Evolutionary conservation across 495 filamentous ascomycete genomes (phyloP).

Genomic region (Talaromyces trachyspermus): DNA sequence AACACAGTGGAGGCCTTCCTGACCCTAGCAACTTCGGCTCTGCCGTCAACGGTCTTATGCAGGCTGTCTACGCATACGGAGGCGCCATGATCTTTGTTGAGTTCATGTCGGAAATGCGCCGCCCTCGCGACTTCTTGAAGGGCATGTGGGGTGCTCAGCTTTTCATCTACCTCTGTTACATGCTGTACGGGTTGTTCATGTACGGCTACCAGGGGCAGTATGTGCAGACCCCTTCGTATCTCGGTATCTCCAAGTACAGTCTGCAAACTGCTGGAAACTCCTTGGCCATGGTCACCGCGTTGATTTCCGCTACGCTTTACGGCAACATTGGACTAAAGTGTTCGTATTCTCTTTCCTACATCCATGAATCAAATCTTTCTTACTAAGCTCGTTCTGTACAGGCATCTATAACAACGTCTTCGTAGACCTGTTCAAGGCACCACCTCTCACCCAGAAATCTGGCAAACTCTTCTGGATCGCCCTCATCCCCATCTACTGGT

Average conservation of each 20-base stretch:
- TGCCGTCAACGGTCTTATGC: conserved; percentile 49
- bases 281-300: conserved; percentile 40
- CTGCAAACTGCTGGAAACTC: conserved; percentile 52
- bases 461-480: conserved; percentile 47
- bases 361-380: no score
- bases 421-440: conserved; percentile 41
- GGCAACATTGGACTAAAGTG: conserved; percentile 55
- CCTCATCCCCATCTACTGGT: conserved; percentile 51
- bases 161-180: conserved; percentile 47
- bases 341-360: no score
- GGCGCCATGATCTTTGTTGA: conserved; percentile 56
- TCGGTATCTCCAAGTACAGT: conserved; percentile 42
- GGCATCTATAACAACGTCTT: conserved; percentile 42
- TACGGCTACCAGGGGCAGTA: conserved; percentile 56
- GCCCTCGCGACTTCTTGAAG: conserved; percentile 55
- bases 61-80: conserved; percentile 56
- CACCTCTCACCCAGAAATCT: conserved; percentile 36
- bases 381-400: no score
- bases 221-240: conserved; percentile 39
- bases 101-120: conserved; percentile 61
- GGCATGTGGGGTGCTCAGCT: conserved; percentile 45
- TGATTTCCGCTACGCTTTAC: conserved; percentile 56
- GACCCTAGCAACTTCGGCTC: conserved; percentile 21
- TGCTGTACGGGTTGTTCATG: conserved; percentile 53
- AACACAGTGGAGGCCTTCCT: conserved; percentile 23